Evolutionary conservation across 129 eudicot genomes (phyloP), one percentile per base, ranked within the genome.

Genomic region (Flaveria brownii): DNA sequence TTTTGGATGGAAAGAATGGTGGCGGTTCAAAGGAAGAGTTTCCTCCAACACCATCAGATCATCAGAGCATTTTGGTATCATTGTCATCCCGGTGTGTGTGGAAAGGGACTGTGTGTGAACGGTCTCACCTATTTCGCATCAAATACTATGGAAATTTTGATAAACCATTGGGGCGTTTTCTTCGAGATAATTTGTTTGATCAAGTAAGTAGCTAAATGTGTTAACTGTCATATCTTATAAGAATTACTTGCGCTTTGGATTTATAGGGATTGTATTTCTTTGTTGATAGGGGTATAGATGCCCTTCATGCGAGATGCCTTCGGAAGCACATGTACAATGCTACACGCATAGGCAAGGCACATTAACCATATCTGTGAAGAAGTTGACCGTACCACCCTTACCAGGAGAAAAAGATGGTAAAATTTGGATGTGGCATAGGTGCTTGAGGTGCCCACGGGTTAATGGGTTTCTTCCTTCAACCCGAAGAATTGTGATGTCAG

Each of bases 371-470:
- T 95, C 97, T 15, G 99, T 95, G 59, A 95, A 91, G 87, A 95
- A 89, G 83, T 82, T 95, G 64, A 86, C 93, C 0, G 97, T 88
- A 76, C 64, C 78, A 74, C 82, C 83, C n/a, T 80, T 95, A 68
- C 94, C 96, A 46, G 99, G 99, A 65, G 97, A 95, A 77, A 80
- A 71, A 72, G 99, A 95, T 73, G 94, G 94, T 72, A 95, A 91
- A 84, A 95, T 95, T 61, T 95, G 99, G 99, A 95, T 95, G 99
- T 95, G 99, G 99, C 99, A 91, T 56, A 88, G 99, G 79, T 95
- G 99, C 89, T 81, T 95, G 78, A 84, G 79, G 78, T 95, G 99
- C 81, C 99, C 97, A 60, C 82, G 99, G 70, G 77, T 81, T 15
- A 85, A 83, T 56, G 97, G 99, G 63, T 89, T 85, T 47, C 99